phyloP scores from a whole-genome alignment of 805 yeast genomes.

The Metschnikowia reukaufii region DNA sequence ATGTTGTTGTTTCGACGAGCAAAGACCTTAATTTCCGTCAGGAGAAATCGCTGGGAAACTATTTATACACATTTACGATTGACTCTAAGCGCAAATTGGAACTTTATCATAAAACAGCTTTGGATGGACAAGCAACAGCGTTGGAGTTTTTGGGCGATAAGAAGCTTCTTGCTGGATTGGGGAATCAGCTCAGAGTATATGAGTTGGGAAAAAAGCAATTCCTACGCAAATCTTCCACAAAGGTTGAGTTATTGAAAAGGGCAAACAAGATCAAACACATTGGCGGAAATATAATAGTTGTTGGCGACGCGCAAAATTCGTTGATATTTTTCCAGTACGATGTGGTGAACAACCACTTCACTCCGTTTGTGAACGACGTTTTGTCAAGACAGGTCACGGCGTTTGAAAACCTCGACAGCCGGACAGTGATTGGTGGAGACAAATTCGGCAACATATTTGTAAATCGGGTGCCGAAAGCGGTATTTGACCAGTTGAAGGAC shows the following conservation, averaged over 20 bases:
- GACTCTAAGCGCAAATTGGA: constrained; percentile 35
- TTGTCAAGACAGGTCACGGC: constrained; percentile 66
- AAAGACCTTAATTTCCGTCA: constrained; percentile 31
- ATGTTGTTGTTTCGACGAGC: constrained; percentile 49
- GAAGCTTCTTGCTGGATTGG: constrained; percentile 57
- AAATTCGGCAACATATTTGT: constrained; percentile 79
- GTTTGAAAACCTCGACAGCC: constrained; percentile 62
- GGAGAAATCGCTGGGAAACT: constrained; percentile 23
- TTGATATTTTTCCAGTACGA: constrained; percentile 58
- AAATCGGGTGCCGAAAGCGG: constrained; percentile 55
- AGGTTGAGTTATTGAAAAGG: constrained; percentile 42
- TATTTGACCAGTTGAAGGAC: constrained; percentile 49
- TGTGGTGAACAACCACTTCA: constrained; percentile 46
- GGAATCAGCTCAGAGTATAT: constrained; percentile 54
- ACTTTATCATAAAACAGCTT: constrained; percentile 59
- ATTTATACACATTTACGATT: constrained; percentile 39
- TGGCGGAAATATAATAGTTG: constrained; percentile 56
- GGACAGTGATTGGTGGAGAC: constrained; percentile 82
- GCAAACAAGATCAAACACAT: constrained; percentile 55
- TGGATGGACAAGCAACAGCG: constrained; percentile 49
- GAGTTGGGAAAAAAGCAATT: constrained; percentile 81
- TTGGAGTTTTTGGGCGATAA: constrained; percentile 55
- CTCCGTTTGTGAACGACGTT: constrained; percentile 69
- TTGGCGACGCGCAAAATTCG: constrained; percentile 73
- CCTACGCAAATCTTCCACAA: constrained; percentile 59